Percentiles rank a stretch among this genome's conserved stretches.
Evolutionary conservation across 2,329 filamentous ascomycete species (phyloP).

Genomic region (Aspergillus latus): DNA sequence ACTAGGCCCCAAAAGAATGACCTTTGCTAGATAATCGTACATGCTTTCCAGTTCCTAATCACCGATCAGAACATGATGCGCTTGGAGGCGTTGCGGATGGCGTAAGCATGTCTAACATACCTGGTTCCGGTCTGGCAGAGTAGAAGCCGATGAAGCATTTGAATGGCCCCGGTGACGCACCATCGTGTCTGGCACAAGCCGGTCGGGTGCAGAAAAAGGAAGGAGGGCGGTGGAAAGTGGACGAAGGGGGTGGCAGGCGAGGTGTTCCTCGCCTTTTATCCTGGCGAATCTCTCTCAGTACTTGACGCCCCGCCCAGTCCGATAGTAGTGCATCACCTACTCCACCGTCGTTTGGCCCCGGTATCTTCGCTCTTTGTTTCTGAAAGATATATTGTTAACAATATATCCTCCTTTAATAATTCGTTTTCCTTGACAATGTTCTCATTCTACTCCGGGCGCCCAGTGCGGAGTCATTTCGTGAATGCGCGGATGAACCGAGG

Average conservation of each 20-base stretch:
- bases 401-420: no score
- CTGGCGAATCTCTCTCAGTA: neutral
- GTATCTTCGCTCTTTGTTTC: neutral
- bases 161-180: conserved; percentile 42
- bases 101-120: conserved; percentile 25
- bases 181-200: conserved; percentile 30
- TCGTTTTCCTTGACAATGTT: no score
- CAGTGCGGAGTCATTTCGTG: neutral
- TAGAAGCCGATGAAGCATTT: conserved; percentile 40
- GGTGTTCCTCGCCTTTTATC: conserved; percentile 7
- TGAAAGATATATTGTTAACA: no score
- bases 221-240: neutral
- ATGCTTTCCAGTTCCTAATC: conserved; percentile 89
- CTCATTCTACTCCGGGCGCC: neutral
- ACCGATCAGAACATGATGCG: conserved; percentile 7
- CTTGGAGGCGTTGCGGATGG: neutral
- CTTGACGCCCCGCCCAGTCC: conserved; percentile 1
- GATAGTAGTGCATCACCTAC: conserved; percentile 4
- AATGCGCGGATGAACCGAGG: conserved; percentile 6
- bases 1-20: conserved; percentile 90
- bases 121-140: conserved; percentile 41
- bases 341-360: neutral
- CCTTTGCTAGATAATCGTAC: conserved; percentile 98
- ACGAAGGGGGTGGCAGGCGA: neutral
- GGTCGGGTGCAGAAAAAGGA: neutral